Conservation (phyloP, 73 alveolate species). For the Blepharisma japonicum region DNA sequence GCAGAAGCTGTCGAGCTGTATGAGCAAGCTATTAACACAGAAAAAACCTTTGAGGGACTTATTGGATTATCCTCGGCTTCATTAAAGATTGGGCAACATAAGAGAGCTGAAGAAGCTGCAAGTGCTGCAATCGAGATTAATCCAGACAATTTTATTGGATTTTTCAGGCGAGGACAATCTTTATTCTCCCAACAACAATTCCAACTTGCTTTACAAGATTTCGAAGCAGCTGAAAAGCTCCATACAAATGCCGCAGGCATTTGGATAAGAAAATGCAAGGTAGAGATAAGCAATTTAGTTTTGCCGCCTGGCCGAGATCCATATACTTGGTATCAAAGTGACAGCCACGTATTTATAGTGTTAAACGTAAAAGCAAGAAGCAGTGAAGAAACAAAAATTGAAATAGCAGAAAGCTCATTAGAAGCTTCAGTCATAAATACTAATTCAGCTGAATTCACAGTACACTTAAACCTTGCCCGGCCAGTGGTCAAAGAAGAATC, state of each 20-base stretch:
- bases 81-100: not conserved
- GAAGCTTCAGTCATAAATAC: not conserved
- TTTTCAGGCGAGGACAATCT: constrained; percentile 3
- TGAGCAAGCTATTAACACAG: constrained; percentile 8
- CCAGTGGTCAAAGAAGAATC: constrained; percentile 62
- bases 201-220: constrained; percentile 21
- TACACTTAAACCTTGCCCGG: constrained; percentile 49
- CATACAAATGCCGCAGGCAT: not conserved
- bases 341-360: not conserved
- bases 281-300: constrained; percentile 7
- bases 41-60: not conserved
- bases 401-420: not conserved
- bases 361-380: constrained; percentile 5
- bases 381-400: constrained; percentile 16
- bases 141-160: not conserved
- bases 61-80: not conserved
- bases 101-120: not conserved
- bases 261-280: constrained; percentile 27
- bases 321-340: constrained; percentile 28
- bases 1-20: not conserved
- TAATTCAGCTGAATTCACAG: not conserved
- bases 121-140: not conserved
- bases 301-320: not conserved
- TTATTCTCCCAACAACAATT: constrained; percentile 1
- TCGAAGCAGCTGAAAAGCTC: not conserved